phyloP scores from a whole-genome alignment of 345 rosid genomes.

The Brassica rapa region DNA sequence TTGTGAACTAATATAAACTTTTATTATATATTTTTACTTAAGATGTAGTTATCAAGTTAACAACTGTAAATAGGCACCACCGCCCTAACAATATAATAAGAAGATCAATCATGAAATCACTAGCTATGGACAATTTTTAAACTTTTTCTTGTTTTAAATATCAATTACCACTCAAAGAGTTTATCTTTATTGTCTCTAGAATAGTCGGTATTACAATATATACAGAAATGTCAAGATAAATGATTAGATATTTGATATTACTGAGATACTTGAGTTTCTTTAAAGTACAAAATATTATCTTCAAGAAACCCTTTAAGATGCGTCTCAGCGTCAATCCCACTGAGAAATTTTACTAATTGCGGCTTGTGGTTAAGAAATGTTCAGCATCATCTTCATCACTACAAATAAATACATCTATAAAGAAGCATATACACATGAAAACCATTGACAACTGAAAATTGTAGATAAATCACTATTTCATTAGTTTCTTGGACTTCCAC shows the following conservation, averaged over 20 bases:
- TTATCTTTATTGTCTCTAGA: background rate
- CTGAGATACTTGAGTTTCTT: slow-evolving; percentile 17
- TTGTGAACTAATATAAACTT: background rate
- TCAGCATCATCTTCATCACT: slow-evolving; percentile 8
- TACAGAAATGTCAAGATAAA: slow-evolving; percentile 15
- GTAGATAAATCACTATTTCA: background rate
- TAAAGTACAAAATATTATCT: slow-evolving; percentile 30
- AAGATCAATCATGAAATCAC: background rate
- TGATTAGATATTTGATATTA: slow-evolving; percentile 26
- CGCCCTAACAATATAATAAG: slow-evolving; percentile 28
- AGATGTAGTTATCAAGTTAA: background rate
- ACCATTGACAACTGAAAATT: background rate
- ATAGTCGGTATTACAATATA: slow-evolving; percentile 2
- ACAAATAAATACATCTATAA: background rate
- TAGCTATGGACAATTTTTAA: background rate
- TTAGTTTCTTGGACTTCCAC: too few species aligned
- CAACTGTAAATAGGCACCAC: slow-evolving; percentile 27
- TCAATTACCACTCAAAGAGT: background rate
- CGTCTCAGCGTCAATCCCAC: slow-evolving; percentile 30
- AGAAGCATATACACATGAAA: background rate
- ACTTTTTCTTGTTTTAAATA: background rate
- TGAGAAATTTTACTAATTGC: slow-evolving; percentile 8
- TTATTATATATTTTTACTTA: background rate
- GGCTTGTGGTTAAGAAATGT: background rate
- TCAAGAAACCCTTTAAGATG: slow-evolving; percentile 19